Percentiles rank a stretch among this genome's conserved stretches.
Evolutionary conservation across 2,329 filamentous ascomycete genomes (phyloP).

Genomic region (Mycogone perniciosa): DNA sequence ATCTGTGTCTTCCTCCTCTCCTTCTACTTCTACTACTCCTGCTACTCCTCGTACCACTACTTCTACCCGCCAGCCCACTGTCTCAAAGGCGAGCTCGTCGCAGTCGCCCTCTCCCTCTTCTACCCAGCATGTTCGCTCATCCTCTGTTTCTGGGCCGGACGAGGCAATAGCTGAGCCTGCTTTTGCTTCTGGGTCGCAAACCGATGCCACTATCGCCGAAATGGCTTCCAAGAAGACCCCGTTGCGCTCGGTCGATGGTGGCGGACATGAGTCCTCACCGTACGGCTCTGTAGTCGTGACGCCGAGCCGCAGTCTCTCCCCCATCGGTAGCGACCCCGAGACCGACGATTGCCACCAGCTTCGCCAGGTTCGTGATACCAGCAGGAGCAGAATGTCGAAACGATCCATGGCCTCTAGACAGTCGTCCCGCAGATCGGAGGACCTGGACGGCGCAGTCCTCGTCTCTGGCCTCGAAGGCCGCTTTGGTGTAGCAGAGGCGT

Average conservation of each 20-base stretch:
- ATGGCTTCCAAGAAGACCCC: conserved; percentile 34
- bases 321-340: conserved; percentile 28
- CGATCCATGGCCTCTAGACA: conserved; percentile 27
- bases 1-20: conserved; percentile 14
- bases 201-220: conserved; percentile 17
- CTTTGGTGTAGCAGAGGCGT: conserved; percentile 44
- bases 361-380: conserved; percentile 29
- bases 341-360: conserved; percentile 27
- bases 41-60: not conserved
- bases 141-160: conserved; percentile 15
- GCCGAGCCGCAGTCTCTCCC: conserved; percentile 30
- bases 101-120: conserved; percentile 13
- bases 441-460: conserved; percentile 46
- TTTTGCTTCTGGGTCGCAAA: conserved; percentile 13
- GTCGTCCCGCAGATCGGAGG: conserved; percentile 37
- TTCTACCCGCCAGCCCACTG: not conserved
- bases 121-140: conserved; percentile 16
- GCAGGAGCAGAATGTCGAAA: conserved; percentile 25
- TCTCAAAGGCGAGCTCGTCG: conserved; percentile 6
- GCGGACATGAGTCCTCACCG: conserved; percentile 25
- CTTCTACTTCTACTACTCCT: conserved; percentile 1
- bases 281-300: conserved; percentile 35
- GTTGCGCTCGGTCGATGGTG: conserved; percentile 24
- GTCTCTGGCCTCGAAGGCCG: conserved; percentile 48
- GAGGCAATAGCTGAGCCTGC: conserved; percentile 22